phyloP scores from a whole-genome alignment of 352 stramenopile species.

The Peronospora destructor region DNA sequence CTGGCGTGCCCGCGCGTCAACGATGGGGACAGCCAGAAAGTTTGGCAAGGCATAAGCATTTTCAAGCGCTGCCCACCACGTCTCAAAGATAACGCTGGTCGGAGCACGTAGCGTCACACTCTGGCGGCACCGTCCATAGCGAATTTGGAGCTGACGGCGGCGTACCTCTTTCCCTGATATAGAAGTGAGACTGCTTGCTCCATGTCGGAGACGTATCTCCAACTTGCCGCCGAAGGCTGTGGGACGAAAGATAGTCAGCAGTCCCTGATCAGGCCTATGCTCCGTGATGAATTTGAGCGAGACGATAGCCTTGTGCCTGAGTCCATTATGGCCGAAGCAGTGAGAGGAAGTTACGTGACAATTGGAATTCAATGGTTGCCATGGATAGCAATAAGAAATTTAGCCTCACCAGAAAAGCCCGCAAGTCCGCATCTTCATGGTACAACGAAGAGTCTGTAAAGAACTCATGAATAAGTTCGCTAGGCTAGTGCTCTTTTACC shows the following conservation, averaged over 20 bases:
- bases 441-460: conserved; percentile 12
- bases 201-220: conserved; percentile 15
- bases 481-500: background rate
- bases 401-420: conserved; percentile 27
- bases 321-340: background rate
- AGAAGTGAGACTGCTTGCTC: conserved; percentile 7
- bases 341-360: background rate
- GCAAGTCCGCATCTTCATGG: conserved; percentile 29
- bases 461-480: conserved; percentile 8
- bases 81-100: conserved; percentile 22
- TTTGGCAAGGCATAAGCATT: conserved; percentile 13
- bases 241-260: conserved; percentile 19
- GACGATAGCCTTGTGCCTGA: conserved; percentile 23
- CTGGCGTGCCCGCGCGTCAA: conserved; percentile 9
- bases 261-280: conserved; percentile 1
- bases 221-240: conserved; percentile 23
- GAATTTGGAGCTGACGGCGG: conserved; percentile 15
- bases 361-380: background rate
- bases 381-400: background rate
- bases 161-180: conserved; percentile 17
- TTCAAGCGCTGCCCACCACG: conserved; percentile 23
- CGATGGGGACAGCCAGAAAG: conserved; percentile 15
- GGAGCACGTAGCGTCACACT: conserved; percentile 20
- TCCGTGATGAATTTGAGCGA: conserved; percentile 16
- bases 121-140: conserved; percentile 12